These are phyloP conservation scores for Chaetomium globosum DNA, from an alignment of 2,329 filamentous ascomycete species.

Conservation along the genomic window DNA sequence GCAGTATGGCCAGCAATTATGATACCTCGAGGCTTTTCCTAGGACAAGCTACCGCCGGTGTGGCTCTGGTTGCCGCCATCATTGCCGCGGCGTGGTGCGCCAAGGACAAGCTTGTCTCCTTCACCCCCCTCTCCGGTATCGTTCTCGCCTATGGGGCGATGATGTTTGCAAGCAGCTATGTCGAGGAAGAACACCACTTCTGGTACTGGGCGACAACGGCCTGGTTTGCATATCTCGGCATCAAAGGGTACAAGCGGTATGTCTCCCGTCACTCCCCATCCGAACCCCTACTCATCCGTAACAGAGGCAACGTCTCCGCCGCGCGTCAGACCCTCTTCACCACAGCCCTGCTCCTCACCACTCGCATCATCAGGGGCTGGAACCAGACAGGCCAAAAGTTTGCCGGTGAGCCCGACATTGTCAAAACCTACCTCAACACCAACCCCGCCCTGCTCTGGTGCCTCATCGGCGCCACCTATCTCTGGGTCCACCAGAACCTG, in stretches of 20 bases:
- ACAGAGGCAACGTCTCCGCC: slow-evolving; percentile 37
- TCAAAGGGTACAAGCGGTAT: slow-evolving; percentile 51
- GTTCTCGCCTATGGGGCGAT: slow-evolving; percentile 72
- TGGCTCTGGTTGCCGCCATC: slow-evolving; percentile 49
- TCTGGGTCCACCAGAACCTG: slow-evolving; percentile 56
- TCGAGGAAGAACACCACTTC: slow-evolving; percentile 97
- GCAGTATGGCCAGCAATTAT: slow-evolving; percentile 90
- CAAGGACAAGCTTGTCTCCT: slow-evolving; percentile 36
- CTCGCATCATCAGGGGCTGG: slow-evolving; percentile 76
- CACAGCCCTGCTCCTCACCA: slow-evolving; percentile 58
- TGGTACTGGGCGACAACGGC: slow-evolving; percentile 89
- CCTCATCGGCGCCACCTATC: slow-evolving; percentile 70
- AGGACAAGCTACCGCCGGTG: slow-evolving; percentile 47
- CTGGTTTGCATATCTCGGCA: slow-evolving; percentile 63
- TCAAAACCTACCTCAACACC: slow-evolving; percentile 67
- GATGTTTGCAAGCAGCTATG: slow-evolving; percentile 98
- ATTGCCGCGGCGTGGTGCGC: slow-evolving; percentile 40
- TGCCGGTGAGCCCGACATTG: slow-evolving; percentile 85
- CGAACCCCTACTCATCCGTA: slow-evolving; percentile 21
- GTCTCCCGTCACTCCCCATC: slow-evolving; percentile 22
- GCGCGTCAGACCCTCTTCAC: slow-evolving; percentile 38
- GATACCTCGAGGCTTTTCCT: slow-evolving; percentile 65
- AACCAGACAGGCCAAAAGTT: slow-evolving; percentile 98
- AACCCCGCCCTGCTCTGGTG: slow-evolving; percentile 73
- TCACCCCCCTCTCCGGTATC: slow-evolving; percentile 53